A percentile compares a stretch with the other conserved stretches of the same genome.
phyloP scores from a whole-genome alignment of 2,329 filamentous ascomycete genomes.

The Hirsutella minnesotensis region DNA sequence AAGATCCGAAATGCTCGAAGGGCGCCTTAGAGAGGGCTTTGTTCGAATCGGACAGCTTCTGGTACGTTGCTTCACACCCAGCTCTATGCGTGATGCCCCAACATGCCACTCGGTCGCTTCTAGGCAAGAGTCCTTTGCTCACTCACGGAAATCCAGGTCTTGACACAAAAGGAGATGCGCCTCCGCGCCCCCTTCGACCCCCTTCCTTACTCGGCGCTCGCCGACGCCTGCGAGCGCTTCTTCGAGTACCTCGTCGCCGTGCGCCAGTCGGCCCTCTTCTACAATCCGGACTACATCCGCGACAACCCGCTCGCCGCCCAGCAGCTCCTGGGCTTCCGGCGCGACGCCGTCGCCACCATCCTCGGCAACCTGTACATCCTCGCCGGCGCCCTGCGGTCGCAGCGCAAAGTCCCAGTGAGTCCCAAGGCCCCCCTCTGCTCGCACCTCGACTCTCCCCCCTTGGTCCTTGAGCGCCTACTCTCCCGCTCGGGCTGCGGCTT shows the following conservation, averaged over 20 bases:
- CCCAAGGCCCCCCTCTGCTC: background rate
- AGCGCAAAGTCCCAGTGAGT: constrained; percentile 35
- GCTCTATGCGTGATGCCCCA: too few species aligned
- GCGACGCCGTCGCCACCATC: constrained; percentile 45
- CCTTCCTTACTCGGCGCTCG: constrained; percentile 42
- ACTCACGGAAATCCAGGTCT: constrained; percentile 16
- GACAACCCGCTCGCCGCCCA: constrained; percentile 36
- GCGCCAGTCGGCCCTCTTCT: constrained; percentile 45
- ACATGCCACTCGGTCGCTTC: too few species aligned
- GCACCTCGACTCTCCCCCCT: background rate
- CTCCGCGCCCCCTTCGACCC: constrained; percentile 45
- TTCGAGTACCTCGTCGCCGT: constrained; percentile 47
- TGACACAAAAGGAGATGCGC: constrained; percentile 47
- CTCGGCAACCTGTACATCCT: constrained; percentile 47
- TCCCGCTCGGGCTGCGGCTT: too few species aligned
- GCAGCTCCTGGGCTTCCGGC: constrained; percentile 35
- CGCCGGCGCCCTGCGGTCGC: constrained; percentile 39
- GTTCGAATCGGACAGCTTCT: constrained; percentile 44
- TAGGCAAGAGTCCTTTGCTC: too few species aligned
- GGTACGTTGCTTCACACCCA: constrained; percentile 15
- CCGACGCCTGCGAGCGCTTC: constrained; percentile 43
- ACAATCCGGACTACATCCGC: constrained; percentile 39
- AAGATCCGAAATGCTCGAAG: constrained; percentile 45
- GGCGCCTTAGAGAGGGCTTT: constrained; percentile 47
- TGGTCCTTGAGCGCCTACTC: too few species aligned